phyloP scores from a whole-genome alignment of 148 eudicot species.

The Camellia sinensis region DNA sequence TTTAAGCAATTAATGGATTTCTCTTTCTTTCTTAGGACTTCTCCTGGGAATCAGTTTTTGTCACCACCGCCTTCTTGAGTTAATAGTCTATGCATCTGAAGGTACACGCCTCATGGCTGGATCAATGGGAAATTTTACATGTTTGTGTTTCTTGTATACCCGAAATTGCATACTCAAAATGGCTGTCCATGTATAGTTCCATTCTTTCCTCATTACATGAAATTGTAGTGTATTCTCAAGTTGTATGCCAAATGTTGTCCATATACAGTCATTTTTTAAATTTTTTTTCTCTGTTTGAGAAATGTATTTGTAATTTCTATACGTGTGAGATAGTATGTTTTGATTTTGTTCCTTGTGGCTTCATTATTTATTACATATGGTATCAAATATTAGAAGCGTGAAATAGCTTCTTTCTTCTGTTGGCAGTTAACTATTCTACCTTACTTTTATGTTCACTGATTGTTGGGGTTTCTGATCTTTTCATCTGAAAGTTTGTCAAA shows the following conservation, averaged over 20 bases:
- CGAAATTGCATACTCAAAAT: neutral
- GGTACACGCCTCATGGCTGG: constrained; percentile 18
- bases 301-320: neutral
- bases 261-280: constrained; percentile 3
- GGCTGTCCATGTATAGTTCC: neutral
- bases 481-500: neutral
- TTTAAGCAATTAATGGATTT: neutral
- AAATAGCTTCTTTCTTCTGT: neutral
- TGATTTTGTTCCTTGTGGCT: neutral
- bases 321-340: neutral
- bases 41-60: constrained; percentile 67
- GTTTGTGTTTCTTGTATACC: neutral
- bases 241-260: constrained; percentile 6
- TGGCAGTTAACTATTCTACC: neutral
- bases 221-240: constrained; percentile 10
- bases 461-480: neutral
- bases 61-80: constrained; percentile 37
- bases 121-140: neutral
- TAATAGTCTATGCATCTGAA: neutral
- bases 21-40: constrained; percentile 37
- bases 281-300: neutral
- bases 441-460: neutral
- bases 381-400: neutral
- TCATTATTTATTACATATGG: neutral
- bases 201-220: constrained; percentile 14